Conservation (phyloP, 306 rosid genomes). For the Coriaria nepalensis region DNA sequence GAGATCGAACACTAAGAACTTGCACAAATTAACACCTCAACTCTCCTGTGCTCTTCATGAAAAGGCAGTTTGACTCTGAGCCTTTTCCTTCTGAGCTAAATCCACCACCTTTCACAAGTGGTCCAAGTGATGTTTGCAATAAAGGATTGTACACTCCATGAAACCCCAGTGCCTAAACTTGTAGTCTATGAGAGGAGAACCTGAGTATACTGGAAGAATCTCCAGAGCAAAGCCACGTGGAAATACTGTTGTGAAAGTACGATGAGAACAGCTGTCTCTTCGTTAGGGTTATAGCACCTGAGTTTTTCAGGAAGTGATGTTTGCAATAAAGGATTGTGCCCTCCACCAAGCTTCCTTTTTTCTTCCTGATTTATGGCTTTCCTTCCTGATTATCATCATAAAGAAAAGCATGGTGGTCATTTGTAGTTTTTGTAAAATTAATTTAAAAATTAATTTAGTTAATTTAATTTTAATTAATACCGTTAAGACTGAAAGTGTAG, state of each 20-base stretch:
- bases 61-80: constrained; percentile 16
- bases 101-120: constrained; percentile 17
- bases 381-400: constrained; percentile 26
- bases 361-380: constrained; percentile 29
- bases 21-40: no score
- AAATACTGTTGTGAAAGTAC: constrained; percentile 37
- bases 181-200: constrained; percentile 45
- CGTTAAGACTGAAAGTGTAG: constrained; percentile 45
- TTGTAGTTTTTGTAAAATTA: background rate
- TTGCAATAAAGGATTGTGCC: constrained; percentile 41
- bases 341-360: constrained; percentile 42
- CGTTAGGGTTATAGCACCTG: constrained; percentile 33
- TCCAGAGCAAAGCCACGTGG: constrained; percentile 66
- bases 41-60: constrained; percentile 22
- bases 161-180: constrained; percentile 75
- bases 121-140: constrained; percentile 30
- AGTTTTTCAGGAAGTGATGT: constrained; percentile 46
- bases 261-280: constrained; percentile 44
- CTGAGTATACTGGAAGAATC: constrained; percentile 33
- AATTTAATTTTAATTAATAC: constrained; percentile 13
- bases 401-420: background rate
- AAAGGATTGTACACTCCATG: constrained; percentile 82
- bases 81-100: constrained; percentile 9
- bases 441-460: background rate
- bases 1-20: no score